A percentile compares a stretch with the other conserved stretches of the same genome.
These are phyloP conservation scores for Sphagnum contortum DNA, from an alignment of 225 moss, liverwort and hornwort genomes.

Conservation along the genomic window DNA sequence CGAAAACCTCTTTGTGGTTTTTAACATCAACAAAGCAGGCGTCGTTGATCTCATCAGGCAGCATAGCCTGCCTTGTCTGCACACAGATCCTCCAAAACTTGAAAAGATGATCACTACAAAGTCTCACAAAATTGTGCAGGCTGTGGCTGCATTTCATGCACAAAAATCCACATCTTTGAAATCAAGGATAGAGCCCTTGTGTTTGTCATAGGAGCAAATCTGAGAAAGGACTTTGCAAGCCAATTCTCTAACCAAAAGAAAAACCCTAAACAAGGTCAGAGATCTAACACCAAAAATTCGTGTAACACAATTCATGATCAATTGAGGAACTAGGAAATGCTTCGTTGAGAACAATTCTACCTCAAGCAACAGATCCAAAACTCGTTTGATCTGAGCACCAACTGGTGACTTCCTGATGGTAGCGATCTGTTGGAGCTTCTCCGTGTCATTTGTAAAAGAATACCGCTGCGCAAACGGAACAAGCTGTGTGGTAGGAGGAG, in stretches of 20 bases:
- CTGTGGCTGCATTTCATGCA: no score
- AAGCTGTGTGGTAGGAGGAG: conserved; percentile 38
- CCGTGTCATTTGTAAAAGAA: conserved; percentile 73
- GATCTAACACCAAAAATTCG: no score
- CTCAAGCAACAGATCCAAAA: conserved; percentile 73
- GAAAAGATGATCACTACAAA: conserved; percentile 2
- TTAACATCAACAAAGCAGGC: conserved; percentile 77
- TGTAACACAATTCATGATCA: no score
- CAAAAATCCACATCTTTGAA: no score
- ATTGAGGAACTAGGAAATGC: no score
- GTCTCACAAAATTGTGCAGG: not conserved
- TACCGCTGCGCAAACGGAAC: conserved; percentile 72
- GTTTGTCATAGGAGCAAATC: no score
- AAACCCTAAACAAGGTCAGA: no score
- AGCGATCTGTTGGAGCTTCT: conserved; percentile 83
- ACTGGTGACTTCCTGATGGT: conserved; percentile 70
- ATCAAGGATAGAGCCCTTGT: no score
- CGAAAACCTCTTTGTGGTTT: conserved; percentile 75
- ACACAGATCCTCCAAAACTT: not conserved
- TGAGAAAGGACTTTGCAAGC: no score
- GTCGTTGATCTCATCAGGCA: conserved; percentile 80
- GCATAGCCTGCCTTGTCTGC: conserved; percentile 78
- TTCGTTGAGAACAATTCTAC: conserved; percentile 12
- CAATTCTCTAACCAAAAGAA: no score
- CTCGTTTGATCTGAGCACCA: conserved; percentile 79